phyloP scores from a whole-genome alignment of 2,329 filamentous ascomycete genomes.

The Iodosphaeria phyllophila region DNA sequence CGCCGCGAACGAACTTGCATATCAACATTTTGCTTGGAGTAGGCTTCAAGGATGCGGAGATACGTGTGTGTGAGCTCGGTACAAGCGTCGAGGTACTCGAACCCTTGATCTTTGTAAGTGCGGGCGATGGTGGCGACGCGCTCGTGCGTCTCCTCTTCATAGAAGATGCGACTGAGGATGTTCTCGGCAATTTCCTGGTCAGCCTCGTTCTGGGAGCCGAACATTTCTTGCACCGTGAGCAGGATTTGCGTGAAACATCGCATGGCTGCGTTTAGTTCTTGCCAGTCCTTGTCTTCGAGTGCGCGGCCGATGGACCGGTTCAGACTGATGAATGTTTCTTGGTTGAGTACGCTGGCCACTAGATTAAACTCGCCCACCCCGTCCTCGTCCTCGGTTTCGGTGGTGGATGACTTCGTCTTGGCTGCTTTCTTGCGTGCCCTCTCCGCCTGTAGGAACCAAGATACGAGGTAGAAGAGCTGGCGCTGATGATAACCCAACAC shows the following conservation, averaged over 20 bases:
- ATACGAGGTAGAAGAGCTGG: conserved; percentile 82
- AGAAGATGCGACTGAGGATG: conserved; percentile 92
- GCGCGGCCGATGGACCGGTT: conserved; percentile 67
- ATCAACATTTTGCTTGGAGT: conserved; percentile 87
- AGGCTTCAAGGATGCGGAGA: conserved; percentile 75
- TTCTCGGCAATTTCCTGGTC: conserved; percentile 97
- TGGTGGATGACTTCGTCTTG: conserved; percentile 32
- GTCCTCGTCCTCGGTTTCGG: conserved; percentile 21
- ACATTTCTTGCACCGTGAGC: conserved; percentile 84
- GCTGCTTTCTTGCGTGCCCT: conserved; percentile 44
- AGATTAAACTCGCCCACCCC: conserved; percentile 65
- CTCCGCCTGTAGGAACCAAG: conserved; percentile 86
- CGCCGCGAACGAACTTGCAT: conserved; percentile 78
- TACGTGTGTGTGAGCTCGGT: conserved; percentile 89
- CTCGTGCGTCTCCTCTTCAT: conserved; percentile 89
- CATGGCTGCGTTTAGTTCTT: conserved; percentile 72
- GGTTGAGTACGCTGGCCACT: conserved; percentile 76
- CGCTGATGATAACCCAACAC: conserved; percentile 57
- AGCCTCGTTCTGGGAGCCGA: conserved; percentile 66
- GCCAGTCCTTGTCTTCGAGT: conserved; percentile 72
- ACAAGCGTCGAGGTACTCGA: conserved; percentile 79
- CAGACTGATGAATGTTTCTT: conserved; percentile 83
- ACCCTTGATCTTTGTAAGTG: conserved; percentile 84
- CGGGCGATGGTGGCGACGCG: conserved; percentile 61
- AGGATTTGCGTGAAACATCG: conserved; percentile 90